Base-by-base conservation (phyloP, 1,139 yeast genomes). In the Pichia sp. region DNA sequence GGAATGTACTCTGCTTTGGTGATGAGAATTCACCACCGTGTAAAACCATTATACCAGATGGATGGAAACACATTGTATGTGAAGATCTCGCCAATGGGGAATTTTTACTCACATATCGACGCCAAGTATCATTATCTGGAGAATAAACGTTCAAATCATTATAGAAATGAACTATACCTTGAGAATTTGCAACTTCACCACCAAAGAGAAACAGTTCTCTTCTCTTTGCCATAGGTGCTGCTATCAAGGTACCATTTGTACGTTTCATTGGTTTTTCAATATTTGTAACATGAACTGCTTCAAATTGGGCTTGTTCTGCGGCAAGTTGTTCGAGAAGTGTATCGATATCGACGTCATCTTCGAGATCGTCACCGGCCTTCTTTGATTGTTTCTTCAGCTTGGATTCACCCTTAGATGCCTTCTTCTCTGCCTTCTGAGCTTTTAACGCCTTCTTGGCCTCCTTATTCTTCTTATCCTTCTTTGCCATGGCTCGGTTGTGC, bases 21-120 rank as follows among this genome's bases (percentile, higher is more conserved):
- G 95, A 84, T 2, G 96, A 85, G 51, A 91, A 91, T 59, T 91
- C 98, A 48, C 98, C 98, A 35, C 97, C 98, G 63, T 86, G 91
- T 67, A 91, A 61, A 42, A 91, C 61, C 19, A 85, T 71, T 1
- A 87, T 63, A 8, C 97, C 97, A 3, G 88, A 77, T 2, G 96
- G 95, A 58, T 91, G 97, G 0, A 86, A 81, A 47, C 91, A 80
- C 87, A 87, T 83, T 3, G 95, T 84, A 51, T 93, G 96, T 0
- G 96, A 87, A 1, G 95, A 84, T 46, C 98, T 66, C 1, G 96
- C 96, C 53, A 88, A 71, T 11, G 98, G 98, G 0, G 94, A 61
- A 55, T 91, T 91, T 50, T 84, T 84, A 3, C 96, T 85, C 1
- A 80, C 65, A 46, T 78, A 71, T 45, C 70, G 72, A 43, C 87